phyloP scores from a whole-genome alignment of 768 basidiomycete species.

The Pleurotus tuoliensis region DNA sequence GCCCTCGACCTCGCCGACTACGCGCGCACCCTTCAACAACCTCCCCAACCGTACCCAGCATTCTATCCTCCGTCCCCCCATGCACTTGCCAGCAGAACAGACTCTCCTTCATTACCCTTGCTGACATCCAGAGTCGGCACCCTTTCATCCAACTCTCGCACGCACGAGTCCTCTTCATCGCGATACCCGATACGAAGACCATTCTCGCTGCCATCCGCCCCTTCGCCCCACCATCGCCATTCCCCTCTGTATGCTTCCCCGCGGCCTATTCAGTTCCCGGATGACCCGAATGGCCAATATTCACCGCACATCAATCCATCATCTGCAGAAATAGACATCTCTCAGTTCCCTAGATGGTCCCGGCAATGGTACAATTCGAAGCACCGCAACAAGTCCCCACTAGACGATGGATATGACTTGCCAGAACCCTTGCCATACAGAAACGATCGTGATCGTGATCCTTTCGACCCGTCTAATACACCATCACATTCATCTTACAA shows the following conservation, averaged over 20 bases:
- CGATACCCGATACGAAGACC: conserved; percentile 30
- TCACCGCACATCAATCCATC: conserved; percentile 17
- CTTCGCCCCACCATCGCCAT: conserved; percentile 21
- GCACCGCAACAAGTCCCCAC: conserved; percentile 12
- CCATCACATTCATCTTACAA: conserved; percentile 21
- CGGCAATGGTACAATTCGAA: conserved; percentile 52
- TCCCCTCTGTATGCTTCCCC: conserved; percentile 15
- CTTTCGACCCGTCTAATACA: conserved; percentile 31
- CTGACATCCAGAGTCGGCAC: conserved; percentile 41
- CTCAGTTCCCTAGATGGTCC: conserved; percentile 63
- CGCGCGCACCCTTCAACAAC: conserved; percentile 42
- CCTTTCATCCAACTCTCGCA: conserved; percentile 30
- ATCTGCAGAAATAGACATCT: conserved; percentile 51
- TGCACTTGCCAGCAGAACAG: conserved; percentile 23
- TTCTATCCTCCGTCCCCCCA: conserved; percentile 17
- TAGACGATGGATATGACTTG: conserved; percentile 11
- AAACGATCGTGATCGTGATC: conserved; percentile 15
- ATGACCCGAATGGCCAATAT: conserved; percentile 14
- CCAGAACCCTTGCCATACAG: conserved; percentile 20
- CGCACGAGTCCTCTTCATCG: conserved; percentile 30
- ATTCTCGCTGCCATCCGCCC: conserved; percentile 46
- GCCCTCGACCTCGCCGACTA: conserved; percentile 75
- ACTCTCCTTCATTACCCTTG: conserved; percentile 20
- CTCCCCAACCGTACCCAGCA: conserved; percentile 17
- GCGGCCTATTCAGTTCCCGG: conserved; percentile 16